Evolutionary conservation across 2,329 filamentous ascomycete genomes (phyloP), one percentile per base, ranked within the genome.

Genomic region (Colletotrichum sp.): DNA sequence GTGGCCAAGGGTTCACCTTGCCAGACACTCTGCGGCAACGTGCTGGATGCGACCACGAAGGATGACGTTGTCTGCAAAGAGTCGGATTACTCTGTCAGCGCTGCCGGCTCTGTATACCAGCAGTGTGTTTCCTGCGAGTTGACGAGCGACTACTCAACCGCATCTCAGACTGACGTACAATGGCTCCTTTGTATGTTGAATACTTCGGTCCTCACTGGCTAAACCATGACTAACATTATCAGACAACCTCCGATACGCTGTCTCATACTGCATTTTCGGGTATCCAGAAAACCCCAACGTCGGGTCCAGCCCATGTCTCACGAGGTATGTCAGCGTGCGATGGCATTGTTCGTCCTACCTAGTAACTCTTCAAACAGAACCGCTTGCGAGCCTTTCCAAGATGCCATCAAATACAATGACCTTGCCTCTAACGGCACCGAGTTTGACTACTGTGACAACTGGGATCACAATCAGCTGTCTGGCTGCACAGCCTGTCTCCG

Each of bases 241-340:
- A 92, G 90, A 92, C 77, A 93, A 93, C 77, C 77, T 92, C 68
- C 87, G 91, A 79, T 92, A 88, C 78, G 86, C 90, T 7, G 77
- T 89, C 3, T 89, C 88, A 3, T 87, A 88, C 78, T 93, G 92
- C 78, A 78, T 93, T 1, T 93, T 87, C 74, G 89, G 88, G 3
- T 81, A 82, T 7, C 87, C 87, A 0, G 82, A 85, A 34, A 87
- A 89, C 69, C 78, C 84, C 2, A 77, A 86, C 13, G 79, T 84
- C 13, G 81, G 81, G 3, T 82, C 84, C 70, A 88, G 82, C 13
- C 90, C 88, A 10, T 90, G 91, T 77, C 82, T 87, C 14, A 92
- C 89, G 56, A 85, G 83, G 90, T 92, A 82, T 78, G 82, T 80
- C 21, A 30, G 2, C 18, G 43, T 38, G 36, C 34, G 18, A 36